Base-by-base conservation (phyloP, 805 yeast genomes). In the Teunomyces gatunensis region DNA sequence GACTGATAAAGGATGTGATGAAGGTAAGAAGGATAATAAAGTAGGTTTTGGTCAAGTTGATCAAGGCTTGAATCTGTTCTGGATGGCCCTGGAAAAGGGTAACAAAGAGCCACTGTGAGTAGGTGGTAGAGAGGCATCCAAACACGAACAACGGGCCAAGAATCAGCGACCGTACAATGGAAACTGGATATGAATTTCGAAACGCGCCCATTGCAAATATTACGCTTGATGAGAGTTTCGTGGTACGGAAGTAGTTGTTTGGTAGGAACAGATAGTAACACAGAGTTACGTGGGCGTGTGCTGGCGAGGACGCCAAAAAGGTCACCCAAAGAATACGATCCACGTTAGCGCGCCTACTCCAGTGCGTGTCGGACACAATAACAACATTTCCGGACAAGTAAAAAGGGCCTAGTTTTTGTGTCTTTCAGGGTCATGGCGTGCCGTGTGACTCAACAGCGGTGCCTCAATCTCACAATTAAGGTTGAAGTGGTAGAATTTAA, bases 11-110 rank as follows among this genome's bases (percentile, higher is more conserved):
- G 3, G 77, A 70, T 4, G 84, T 61, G 32, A 82, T 64, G 13
- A 80, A 73, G 0, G 80, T 70, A 37, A 87, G 63, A 34, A 85
- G 57, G 6, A 75, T 67, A 20, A 87, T 69, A 56, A 87, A 87
- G 23, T 75, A 74, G 29, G 66, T 68, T 62, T 86, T 87, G 11
- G 90, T 81, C 30, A 68, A 61, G 49, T 79, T 74, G 35, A 84
- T 56, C 48, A 77, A 54, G 3, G 69, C 69, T 50, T 78, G 78
- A 32, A 66, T 57, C 41, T 65, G 60, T 21, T 54, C 56, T 1
- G 71, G 63, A 37, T 69, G 62, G n/a, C 54, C 55, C 10, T 51
- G 36, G 34, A 73, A 68, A 6, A 73, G 12, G 1, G 60, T 6
- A 7, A 58, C 50, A 6, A 79, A 74, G 1, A 76, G 41, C 2